phyloP scores from a whole-genome alignment of 768 basidiomycete species.

The Trametes cinnabarina region DNA sequence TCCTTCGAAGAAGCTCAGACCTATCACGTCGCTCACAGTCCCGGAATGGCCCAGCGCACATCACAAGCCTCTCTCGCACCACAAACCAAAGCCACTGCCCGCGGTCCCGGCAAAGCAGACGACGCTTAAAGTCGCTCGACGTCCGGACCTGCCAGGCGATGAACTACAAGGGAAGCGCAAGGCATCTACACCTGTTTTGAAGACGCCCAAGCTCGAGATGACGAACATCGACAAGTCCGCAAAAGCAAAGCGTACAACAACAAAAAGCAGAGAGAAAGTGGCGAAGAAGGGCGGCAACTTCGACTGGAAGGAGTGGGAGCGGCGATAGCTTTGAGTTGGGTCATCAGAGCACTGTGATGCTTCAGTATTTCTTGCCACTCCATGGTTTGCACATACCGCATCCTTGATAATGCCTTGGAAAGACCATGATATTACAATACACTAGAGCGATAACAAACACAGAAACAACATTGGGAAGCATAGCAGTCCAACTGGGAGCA shows the following conservation, averaged over 20 bases:
- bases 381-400: not conserved
- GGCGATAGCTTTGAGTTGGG: too few species aligned
- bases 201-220: not conserved
- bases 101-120: slow-evolving; percentile 1
- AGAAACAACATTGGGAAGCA: not conserved
- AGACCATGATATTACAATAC: slow-evolving; percentile 11
- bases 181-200: slow-evolving; percentile 1
- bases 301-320: slow-evolving; percentile 19
- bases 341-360: too few species aligned
- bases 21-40: slow-evolving; percentile 5
- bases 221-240: not conserved
- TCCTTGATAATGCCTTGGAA: too few species aligned
- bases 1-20: slow-evolving; percentile 15
- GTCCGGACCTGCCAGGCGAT: not conserved
- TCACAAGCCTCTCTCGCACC: slow-evolving; percentile 8
- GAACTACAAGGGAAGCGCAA: not conserved
- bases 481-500: not conserved
- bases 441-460: slow-evolving; percentile 13
- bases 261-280: not conserved
- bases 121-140: not conserved
- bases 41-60: slow-evolving; percentile 12
- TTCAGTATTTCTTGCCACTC: too few species aligned
- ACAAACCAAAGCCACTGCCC: not conserved
- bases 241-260: not conserved
- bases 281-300: not conserved